Conservation (phyloP, 73 alveolate genomes). For the Paramecium sonneborni region DNA sequence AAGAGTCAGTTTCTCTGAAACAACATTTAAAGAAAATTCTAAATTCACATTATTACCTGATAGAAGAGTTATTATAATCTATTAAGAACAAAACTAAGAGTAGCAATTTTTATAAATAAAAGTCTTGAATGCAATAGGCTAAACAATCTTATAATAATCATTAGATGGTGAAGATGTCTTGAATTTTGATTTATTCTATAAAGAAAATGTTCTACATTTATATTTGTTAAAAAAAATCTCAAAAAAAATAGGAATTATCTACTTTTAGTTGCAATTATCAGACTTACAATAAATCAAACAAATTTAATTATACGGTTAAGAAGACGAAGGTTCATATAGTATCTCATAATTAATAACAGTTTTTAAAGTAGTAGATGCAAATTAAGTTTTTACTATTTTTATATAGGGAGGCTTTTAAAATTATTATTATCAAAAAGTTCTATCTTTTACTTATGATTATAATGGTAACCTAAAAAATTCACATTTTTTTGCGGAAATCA, state of each 20-base stretch:
- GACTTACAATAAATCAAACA: not conserved
- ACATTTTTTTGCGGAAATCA: not conserved
- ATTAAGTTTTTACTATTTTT: not conserved
- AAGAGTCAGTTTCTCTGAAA: not conserved
- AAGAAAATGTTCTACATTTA: not conserved
- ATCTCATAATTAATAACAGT: not conserved
- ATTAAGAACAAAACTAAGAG: not conserved
- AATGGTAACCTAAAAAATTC: not conserved
- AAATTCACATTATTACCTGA: not conserved
- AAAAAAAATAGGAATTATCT: not conserved
- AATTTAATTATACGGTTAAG: not conserved
- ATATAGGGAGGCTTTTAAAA: not conserved
- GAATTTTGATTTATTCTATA: not conserved
- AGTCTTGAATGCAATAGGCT: not conserved
- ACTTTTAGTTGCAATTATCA: not conserved
- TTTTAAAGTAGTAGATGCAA: not conserved
- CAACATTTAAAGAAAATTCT: not conserved
- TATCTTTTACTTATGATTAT: not conserved
- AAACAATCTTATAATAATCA: not conserved
- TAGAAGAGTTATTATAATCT: not conserved
- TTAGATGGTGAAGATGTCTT: not conserved
- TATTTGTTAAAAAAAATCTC: not conserved
- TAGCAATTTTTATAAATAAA: not conserved
- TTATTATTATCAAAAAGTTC: not conserved
- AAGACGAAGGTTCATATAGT: not conserved